A percentile compares a stretch with the other conserved stretches of the same genome.
Conservation (phyloP, 2,329 filamentous ascomycete genomes). For the Alternaria atra region DNA sequence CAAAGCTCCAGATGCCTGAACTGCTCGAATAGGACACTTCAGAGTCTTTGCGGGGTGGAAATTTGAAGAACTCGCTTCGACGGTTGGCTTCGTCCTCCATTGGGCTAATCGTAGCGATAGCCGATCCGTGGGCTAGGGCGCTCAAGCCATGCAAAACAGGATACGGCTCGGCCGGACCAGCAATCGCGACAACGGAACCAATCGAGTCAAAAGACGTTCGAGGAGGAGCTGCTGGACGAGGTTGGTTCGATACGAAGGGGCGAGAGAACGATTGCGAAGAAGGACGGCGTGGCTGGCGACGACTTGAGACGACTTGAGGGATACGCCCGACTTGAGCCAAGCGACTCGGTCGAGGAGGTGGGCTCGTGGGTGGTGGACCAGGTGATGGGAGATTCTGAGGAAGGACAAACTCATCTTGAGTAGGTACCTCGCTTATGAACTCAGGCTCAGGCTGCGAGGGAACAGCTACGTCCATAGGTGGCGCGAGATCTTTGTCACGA, state of each 20-base stretch:
- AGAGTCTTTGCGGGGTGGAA: constrained; percentile 77
- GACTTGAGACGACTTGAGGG: constrained; percentile 77
- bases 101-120: constrained; percentile 48
- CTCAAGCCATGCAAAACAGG: constrained; percentile 46
- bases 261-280: constrained; percentile 85
- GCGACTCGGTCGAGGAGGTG: constrained; percentile 65
- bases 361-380: constrained; percentile 34
- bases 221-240: constrained; percentile 45
- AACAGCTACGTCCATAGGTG: constrained; percentile 1
- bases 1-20: constrained; percentile 68
- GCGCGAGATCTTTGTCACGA: constrained; percentile 9
- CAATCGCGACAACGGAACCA: constrained; percentile 36
- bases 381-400: constrained; percentile 33
- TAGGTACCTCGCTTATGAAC: neutral
- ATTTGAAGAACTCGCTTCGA: constrained; percentile 74
- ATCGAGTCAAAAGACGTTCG: constrained; percentile 47
- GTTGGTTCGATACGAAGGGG: constrained; percentile 69
- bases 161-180: constrained; percentile 45
- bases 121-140: constrained; percentile 49
- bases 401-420: constrained; percentile 12
- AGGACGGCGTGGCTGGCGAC: constrained; percentile 68
- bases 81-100: constrained; percentile 41
- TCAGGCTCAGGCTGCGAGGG: neutral
- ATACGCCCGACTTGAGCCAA: constrained; percentile 86
- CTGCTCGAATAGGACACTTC: constrained; percentile 71